phyloP scores from a whole-genome alignment of 2,329 filamentous ascomycete species.

The Sporothrix protearum region DNA sequence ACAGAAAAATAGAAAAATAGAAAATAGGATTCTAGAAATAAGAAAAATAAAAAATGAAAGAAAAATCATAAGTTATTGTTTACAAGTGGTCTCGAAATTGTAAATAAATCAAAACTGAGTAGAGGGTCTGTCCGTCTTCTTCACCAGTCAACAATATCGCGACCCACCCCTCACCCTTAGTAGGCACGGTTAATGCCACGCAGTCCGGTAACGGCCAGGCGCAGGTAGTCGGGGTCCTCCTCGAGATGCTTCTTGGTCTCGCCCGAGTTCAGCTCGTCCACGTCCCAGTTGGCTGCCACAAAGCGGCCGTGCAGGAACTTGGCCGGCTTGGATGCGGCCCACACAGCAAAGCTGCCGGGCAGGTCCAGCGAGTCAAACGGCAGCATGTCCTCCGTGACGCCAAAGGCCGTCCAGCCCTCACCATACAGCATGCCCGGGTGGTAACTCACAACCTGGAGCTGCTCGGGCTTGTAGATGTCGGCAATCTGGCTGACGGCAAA shows the following conservation, averaged over 20 bases:
- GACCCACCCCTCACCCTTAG: too few species aligned
- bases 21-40: too few species aligned
- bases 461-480: slow-evolving; percentile 22
- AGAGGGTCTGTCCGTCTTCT: too few species aligned
- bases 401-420: neutral
- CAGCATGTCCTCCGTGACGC: slow-evolving; percentile 12
- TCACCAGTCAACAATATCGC: too few species aligned
- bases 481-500: slow-evolving; percentile 29
- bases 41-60: too few species aligned
- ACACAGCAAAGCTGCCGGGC: slow-evolving; percentile 38
- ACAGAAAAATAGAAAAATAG: too few species aligned
- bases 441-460: slow-evolving; percentile 31
- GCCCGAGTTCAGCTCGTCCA: slow-evolving; percentile 37
- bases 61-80: too few species aligned
- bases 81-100: too few species aligned
- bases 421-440: slow-evolving; percentile 30
- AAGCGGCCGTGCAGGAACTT: slow-evolving; percentile 41
- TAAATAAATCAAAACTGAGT: too few species aligned
- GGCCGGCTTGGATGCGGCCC: slow-evolving; percentile 40
- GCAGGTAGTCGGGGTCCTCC: slow-evolving; percentile 28
- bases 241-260: slow-evolving; percentile 24
- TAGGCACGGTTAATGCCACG: neutral
- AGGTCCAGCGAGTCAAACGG: slow-evolving; percentile 24
- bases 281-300: slow-evolving; percentile 43
- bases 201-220: slow-evolving; percentile 14